Evolutionary conservation across 371 early-diverging fungal genomes (phyloP).

Genomic region (Funneliformis caledonium): DNA sequence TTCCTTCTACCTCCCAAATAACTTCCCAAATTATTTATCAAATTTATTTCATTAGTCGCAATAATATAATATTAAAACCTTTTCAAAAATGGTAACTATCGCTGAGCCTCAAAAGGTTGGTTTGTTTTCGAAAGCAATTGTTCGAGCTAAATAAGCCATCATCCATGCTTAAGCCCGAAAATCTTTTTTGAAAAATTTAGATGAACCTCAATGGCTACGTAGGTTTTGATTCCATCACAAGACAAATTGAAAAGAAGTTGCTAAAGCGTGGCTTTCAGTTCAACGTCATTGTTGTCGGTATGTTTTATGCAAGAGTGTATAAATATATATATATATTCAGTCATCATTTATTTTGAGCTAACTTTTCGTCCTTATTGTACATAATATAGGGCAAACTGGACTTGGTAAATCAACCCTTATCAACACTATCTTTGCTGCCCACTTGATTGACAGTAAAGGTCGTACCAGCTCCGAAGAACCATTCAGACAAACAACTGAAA

Average conservation of each 20-base stretch:
- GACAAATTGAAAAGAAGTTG: slow-evolving; percentile 91
- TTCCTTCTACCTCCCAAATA: slow-evolving; percentile 19
- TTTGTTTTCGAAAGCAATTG: neutral
- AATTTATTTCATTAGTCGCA: neutral
- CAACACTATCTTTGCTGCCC: slow-evolving; percentile 91
- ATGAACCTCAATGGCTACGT: slow-evolving; percentile 78
- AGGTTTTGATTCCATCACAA: slow-evolving; percentile 94
- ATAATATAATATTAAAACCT: neutral
- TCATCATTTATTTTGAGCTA: neutral
- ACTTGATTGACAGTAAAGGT: slow-evolving; percentile 85
- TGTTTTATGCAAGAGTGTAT: slow-evolving; percentile 34
- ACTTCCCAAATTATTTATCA: neutral
- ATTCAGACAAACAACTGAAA: slow-evolving; percentile 84
- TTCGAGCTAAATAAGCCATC: neutral
- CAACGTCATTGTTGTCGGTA: slow-evolving; percentile 94
- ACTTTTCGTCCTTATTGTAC: neutral
- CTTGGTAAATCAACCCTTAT: slow-evolving; percentile 98
- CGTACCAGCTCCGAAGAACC: slow-evolving; percentile 75
- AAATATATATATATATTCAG: neutral
- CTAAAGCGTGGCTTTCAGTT: slow-evolving; percentile 93
- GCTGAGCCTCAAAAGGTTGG: slow-evolving; percentile 38
- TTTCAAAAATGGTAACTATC: slow-evolving; percentile 17
- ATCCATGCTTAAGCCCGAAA: neutral
- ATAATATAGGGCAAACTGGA: slow-evolving; percentile 87
- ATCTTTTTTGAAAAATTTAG: slow-evolving; percentile 44